Base-by-base conservation (phyloP, 2,329 filamentous ascomycete species). In the Stagonosporopsis cucurbitacearum region DNA sequence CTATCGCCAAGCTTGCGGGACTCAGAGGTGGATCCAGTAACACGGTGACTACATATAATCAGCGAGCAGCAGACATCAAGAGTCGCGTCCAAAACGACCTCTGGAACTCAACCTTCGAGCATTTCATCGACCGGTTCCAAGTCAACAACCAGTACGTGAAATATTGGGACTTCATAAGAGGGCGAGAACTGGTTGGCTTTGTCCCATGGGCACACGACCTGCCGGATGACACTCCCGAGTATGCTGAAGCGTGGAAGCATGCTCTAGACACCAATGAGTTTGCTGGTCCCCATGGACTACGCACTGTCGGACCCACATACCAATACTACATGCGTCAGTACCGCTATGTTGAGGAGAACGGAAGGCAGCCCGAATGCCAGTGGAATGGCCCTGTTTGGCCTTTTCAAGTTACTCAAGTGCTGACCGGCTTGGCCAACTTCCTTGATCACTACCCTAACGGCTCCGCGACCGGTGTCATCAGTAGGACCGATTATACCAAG, bases 351-450 rank as follows among this genome's bases (percentile, higher is more conserved):
- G 44, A 54, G 44, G 50, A 54, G 25, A 70, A 76, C 37, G 70
- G 69, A 9, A 64, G 60, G 1, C 58, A 71, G 7, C 69, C 67
- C 2, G 78, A 80, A 46, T 80, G 78, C 47, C 78, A 80, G 43
- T 80, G 78, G 78, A 79, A 80, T 36, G 78, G 78, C 1, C 77
- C 78, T 0, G 69, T 75, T 0, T 80, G 78, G 78, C 77, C 78
- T 0, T 80, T 75, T 53, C 78, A 80, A 54, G 77, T 71, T 0
- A 79, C 77, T 0, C 77, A 79, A 40, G 71, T 72, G 1, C 67
- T 80, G 0, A 68, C 73, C 0, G 78, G 68, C 0, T 74, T 80
- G 17, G 75, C 76, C 3, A 80, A 80, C 50, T 64, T 80, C 19
- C 71, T 80, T 1, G 75, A 80, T 37, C 73, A 76, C 47, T 80